Base-by-base conservation (phyloP, 1,284 basidiomycete species). In the Rhodotorula sp. region DNA sequence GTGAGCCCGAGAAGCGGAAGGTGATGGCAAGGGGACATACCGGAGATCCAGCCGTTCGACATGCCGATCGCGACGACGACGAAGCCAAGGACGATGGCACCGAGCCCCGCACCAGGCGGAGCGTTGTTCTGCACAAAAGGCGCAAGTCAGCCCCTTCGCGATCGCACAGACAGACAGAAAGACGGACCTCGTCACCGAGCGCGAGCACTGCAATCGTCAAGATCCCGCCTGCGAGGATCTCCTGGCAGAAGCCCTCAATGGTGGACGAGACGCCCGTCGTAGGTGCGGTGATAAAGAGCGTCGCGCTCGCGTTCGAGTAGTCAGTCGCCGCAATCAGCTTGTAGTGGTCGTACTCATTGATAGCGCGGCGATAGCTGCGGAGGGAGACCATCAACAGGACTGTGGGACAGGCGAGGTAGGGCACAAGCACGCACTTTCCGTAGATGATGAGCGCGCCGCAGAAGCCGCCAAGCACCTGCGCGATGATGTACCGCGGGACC, bases 381-480 rank as follows among this genome's bases (percentile, higher is more conserved):
- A 19, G 3, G 8, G 3, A 19, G 3, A 13, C n/a, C 10, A 21
- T 37, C 12, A 56, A 44, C 3, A 6, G 34, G 15, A 5, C 22
- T 25, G 48, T n/a, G 22, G 25, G 37, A 32, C 6, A 22, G 8
- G 25, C 25, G 36, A 41, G 46, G 9, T 5, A 39, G 4, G 12
- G 6, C 13, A 17, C 32, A 2, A 21, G 53, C 5, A 60, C 56
- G 29, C 48, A 72, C 62, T 74, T 74, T 50, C 76, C 78, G 59
- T 79, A 78, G 36, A 81, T 70, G 25, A 81, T 69, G 29, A 74
- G 65, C 2, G 78, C 73, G 1, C 78, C 80, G 27, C 72, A 29
- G 62, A 73, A 76, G 2, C 78, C 80, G 39, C 80, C 80, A 32
- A 78, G 61, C 8, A 78, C 64, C 67, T 81, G 80, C 6, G 78